phyloP scores from a whole-genome alignment of 345 rosid species.

The Rhizophora apiculata region DNA sequence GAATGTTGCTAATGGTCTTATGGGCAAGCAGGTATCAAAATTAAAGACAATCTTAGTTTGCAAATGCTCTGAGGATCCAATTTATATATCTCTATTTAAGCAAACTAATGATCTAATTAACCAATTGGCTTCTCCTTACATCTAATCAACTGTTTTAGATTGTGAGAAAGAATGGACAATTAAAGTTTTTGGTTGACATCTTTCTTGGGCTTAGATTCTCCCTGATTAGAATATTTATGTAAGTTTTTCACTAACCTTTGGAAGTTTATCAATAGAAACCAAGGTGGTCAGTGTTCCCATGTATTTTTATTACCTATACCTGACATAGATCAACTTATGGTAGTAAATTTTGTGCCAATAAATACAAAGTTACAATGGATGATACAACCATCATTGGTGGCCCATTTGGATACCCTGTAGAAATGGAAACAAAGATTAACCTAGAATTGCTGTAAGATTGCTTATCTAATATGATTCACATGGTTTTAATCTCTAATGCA shows the following conservation, averaged over 20 bases:
- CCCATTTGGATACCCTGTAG: slow-evolving; percentile 67
- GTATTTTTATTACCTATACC: neutral
- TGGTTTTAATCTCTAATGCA: too few species aligned
- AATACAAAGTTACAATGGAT: slow-evolving; percentile 60
- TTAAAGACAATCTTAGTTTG: neutral
- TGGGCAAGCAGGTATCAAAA: slow-evolving; percentile 49
- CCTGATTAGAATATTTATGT: slow-evolving; percentile 66
- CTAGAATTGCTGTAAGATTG: too few species aligned
- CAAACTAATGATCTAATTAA: neutral
- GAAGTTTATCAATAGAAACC: too few species aligned
- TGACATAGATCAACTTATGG: neutral
- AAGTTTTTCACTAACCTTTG: slow-evolving; percentile 24
- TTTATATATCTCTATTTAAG: neutral
- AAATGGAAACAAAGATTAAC: neutral
- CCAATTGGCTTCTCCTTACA: neutral
- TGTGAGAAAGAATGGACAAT: slow-evolving; percentile 50
- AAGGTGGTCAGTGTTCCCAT: neutral
- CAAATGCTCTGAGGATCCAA: neutral
- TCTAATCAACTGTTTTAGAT: slow-evolving; percentile 37
- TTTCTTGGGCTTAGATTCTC: slow-evolving; percentile 78
- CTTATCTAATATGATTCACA: too few species aligned
- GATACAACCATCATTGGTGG: slow-evolving; percentile 84
- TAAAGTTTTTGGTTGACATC: slow-evolving; percentile 68
- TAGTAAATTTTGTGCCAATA: slow-evolving; percentile 50
- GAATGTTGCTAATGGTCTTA: slow-evolving; percentile 39